A percentile compares a stretch with the other conserved stretches of the same genome.
phyloP scores from a whole-genome alignment of 2,329 filamentous ascomycete genomes.

The Alternaria infectoria region DNA sequence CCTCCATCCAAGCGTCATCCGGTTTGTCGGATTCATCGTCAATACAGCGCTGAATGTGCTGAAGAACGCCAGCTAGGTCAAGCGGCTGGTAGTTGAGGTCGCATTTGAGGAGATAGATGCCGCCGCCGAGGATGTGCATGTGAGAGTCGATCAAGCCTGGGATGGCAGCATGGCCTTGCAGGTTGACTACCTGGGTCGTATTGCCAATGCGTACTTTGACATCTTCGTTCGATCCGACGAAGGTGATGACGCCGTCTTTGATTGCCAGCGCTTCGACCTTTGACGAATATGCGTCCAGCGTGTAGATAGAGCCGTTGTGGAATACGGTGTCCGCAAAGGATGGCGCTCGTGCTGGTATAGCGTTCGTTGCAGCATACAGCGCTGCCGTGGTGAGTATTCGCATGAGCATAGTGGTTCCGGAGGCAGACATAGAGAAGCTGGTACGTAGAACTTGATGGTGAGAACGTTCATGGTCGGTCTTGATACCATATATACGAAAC shows the following conservation, averaged over 20 bases:
- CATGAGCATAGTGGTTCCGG: not conserved
- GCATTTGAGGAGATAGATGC: constrained; percentile 4
- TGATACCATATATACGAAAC: not conserved
- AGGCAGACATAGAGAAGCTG: not conserved
- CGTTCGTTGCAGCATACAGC: not conserved
- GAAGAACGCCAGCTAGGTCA: not conserved
- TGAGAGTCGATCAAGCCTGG: constrained; percentile 5
- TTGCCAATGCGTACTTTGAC: not conserved
- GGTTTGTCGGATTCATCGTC: constrained; percentile 1
- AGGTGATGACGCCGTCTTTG: not conserved
- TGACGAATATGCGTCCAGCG: not conserved
- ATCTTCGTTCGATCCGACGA: constrained; percentile 1
- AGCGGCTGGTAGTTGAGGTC: constrained; percentile 7
- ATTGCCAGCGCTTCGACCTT: not conserved
- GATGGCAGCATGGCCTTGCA: constrained; percentile 2
- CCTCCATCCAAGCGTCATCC: constrained; percentile 3
- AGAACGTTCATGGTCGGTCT: not conserved
- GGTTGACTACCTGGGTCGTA: constrained; percentile 1
- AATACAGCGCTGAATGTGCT: not conserved
- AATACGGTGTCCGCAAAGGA: not conserved
- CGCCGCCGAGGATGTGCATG: constrained; percentile 4
- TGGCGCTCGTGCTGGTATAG: not conserved
- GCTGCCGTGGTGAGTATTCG: not conserved
- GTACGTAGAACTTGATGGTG: not conserved
- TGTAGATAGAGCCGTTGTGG: constrained; percentile 9